Percentiles rank a stretch among this genome's conserved stretches.
Evolutionary conservation across 2,329 filamentous ascomycete genomes (phyloP).

Genomic region (Fusarium coicis): DNA sequence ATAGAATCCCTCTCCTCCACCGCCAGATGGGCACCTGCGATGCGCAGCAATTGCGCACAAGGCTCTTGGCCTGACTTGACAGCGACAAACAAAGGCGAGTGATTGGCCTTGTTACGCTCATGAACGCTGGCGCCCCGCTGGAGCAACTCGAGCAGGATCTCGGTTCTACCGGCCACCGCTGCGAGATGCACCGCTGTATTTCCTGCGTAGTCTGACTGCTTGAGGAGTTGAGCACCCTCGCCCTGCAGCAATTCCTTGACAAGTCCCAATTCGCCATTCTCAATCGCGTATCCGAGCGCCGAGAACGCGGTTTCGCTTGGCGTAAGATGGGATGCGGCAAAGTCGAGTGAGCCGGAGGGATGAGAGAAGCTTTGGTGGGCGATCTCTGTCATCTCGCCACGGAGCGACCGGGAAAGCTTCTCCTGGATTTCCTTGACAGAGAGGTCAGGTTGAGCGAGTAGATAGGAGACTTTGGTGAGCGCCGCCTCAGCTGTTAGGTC

Average conservation of each 20-base stretch:
- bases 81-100: conserved; percentile 73
- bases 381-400: conserved; percentile 87
- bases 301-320: conserved; percentile 74
- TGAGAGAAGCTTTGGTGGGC: conserved; percentile 80
- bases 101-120: conserved; percentile 71
- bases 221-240: conserved; percentile 74
- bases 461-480: conserved; percentile 88
- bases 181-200: conserved; percentile 76
- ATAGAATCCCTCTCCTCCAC: conserved; percentile 52
- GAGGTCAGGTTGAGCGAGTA: conserved; percentile 76
- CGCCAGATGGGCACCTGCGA: conserved; percentile 69
- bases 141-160: conserved; percentile 69
- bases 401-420: conserved; percentile 78
- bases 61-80: conserved; percentile 65
- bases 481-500: conserved; percentile 92
- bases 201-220: conserved; percentile 82
- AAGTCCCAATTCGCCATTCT: conserved; percentile 72
- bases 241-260: conserved; percentile 75
- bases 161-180: conserved; percentile 62
- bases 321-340: conserved; percentile 56
- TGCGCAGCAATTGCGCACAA: conserved; percentile 64
- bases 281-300: conserved; percentile 82
- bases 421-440: conserved; percentile 72
- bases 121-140: conserved; percentile 74
- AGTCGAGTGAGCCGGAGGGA: conserved; percentile 66